These are phyloP conservation scores for Strigomonas galati DNA, from an alignment of 208 protist genomes.

Conservation along the genomic window DNA sequence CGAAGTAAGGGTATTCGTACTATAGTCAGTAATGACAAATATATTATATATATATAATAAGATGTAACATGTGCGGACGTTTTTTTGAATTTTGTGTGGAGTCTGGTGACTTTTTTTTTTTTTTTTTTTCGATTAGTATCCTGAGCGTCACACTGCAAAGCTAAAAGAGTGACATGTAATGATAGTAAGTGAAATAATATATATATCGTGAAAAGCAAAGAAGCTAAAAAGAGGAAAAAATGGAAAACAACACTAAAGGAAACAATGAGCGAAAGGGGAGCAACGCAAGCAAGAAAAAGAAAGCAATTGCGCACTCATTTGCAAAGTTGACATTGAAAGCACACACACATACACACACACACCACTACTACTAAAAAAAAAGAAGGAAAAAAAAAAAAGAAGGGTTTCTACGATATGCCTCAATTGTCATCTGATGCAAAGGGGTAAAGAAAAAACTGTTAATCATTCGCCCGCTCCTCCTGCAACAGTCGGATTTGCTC, in stretches of 20 bases:
- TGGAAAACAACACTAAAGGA: background rate
- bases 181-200: too few species aligned
- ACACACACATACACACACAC: constrained; percentile 4
- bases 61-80: background rate
- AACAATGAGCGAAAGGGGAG: background rate
- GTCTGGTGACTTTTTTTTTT: constrained; percentile 9
- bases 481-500: constrained; percentile 22
- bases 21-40: background rate
- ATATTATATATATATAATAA: background rate
- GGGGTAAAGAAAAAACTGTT: too few species aligned
- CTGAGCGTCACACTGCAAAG: background rate
- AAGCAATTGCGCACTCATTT: constrained; percentile 13
- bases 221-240: constrained; percentile 10
- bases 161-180: background rate
- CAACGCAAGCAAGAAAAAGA: constrained; percentile 11
- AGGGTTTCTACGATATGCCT: background rate
- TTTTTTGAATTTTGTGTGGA: background rate
- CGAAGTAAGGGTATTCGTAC: too few species aligned
- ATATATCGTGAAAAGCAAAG: too few species aligned
- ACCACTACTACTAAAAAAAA: background rate
- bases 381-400: background rate
- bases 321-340: background rate
- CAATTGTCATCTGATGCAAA: background rate
- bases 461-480: constrained; percentile 19
- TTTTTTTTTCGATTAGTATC: constrained; percentile 1